Base-by-base conservation (phyloP, 2,329 filamentous ascomycete species). In the Hymenoscyphus albidus region DNA sequence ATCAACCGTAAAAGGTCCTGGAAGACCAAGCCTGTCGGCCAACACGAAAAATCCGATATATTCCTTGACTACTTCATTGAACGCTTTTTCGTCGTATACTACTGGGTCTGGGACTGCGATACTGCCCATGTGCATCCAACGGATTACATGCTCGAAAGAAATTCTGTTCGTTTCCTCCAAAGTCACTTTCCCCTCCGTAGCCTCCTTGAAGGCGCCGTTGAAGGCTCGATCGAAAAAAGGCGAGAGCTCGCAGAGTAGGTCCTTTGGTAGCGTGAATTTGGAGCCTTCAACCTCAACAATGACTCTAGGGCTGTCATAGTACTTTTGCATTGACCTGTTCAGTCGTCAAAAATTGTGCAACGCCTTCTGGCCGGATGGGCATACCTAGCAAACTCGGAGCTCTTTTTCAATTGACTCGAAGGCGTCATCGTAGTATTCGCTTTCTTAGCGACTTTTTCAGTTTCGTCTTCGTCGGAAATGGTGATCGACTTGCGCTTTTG, bases 131-230 rank as follows among this genome's bases (percentile, higher is more conserved):
- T 64, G 67, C 22, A 71, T 62, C 59, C 63, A 70, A 59, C 66
- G 63, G 22, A 67, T n/a, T 4, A 62, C 18, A 16, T 64, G 48
- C 9, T 67, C 31, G 54, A 71, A 70, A 0, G 55, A 58, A 5
- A 54, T 32, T 14, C 61, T n/a, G 2, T 63, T 61, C 9, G 55
- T 64, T 14, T 63, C 64, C 1, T 58, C 27, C 1, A 71, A 56
- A 0, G 12, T 22, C 9, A 68, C 12, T 9, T 62, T 55, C 35
- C 62, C 62, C 35, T 60, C 58, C 5, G 9, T 48, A 3, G 31
- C 63, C 39, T 70, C 69, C n/a, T 64, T 39, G 44, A 67, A 68
- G 7, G 39, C 56, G 12, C 66, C 65, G 22, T 67, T 68, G 55
- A 70, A 69, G 2, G 63, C 64, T 22, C 32, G 27, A 3, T 70